A percentile compares a stretch with the other conserved stretches of the same genome.
Conservation (phyloP, 2,329 filamentous ascomycete genomes). For the Aspergillus sp. region DNA sequence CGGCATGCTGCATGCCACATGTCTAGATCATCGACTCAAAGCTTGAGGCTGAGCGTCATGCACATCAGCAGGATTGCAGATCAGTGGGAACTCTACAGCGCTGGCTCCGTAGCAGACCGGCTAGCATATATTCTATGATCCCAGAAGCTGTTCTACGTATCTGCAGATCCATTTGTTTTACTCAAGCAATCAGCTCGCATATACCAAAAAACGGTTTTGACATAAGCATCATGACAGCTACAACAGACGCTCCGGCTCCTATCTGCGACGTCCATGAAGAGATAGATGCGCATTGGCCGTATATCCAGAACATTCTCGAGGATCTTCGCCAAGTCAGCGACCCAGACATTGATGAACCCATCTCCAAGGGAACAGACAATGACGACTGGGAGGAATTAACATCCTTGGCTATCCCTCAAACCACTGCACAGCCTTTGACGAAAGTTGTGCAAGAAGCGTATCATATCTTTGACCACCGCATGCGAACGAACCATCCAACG, state of each 20-base stretch:
- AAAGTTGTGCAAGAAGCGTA: neutral
- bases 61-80: too few relatives aligned
- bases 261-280: neutral
- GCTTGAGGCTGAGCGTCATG: too few relatives aligned
- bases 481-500: slow-evolving; percentile 5
- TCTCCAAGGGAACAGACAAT: neutral
- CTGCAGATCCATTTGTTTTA: too few relatives aligned
- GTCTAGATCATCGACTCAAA: too few relatives aligned
- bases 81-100: too few relatives aligned
- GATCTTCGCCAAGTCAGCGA: neutral
- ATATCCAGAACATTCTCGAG: neutral
- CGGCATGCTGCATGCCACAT: too few relatives aligned
- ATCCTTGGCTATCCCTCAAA: neutral
- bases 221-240: neutral
- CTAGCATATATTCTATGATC: too few relatives aligned
- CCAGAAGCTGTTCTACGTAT: too few relatives aligned
- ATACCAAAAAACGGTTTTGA: too few relatives aligned
- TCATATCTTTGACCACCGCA: slow-evolving; percentile 10
- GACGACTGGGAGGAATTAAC: neutral
- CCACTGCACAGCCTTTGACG: neutral
- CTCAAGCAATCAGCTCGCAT: too few relatives aligned
- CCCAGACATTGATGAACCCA: neutral
- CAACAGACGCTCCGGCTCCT: neutral
- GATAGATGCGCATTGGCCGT: neutral
- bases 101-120: too few relatives aligned